Conservation (phyloP, 2,329 filamentous ascomycete genomes). For the Passalora sequoiae region DNA sequence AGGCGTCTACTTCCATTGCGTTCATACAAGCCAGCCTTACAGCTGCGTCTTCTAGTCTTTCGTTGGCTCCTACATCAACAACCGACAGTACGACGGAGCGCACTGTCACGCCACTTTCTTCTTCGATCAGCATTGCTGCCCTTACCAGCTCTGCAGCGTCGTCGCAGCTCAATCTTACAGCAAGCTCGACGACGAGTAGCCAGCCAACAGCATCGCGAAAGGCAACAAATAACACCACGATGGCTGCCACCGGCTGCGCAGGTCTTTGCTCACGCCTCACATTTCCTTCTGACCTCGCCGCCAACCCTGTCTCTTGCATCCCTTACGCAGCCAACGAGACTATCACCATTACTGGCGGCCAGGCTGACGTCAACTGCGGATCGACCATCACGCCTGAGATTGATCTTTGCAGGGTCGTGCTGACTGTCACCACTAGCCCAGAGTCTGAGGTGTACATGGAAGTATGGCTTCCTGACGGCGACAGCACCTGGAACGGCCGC, state of each 20-base stretch:
- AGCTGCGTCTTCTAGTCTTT: conserved; percentile 3
- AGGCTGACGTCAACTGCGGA: conserved; percentile 23
- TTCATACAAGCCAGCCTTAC: conserved; percentile 3
- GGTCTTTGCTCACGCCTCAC: conserved; percentile 23
- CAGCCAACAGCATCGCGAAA: conserved; percentile 4
- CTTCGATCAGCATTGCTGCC: background rate
- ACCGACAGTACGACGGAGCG: background rate
- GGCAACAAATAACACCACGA: conserved; percentile 10
- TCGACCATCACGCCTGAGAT: conserved; percentile 23
- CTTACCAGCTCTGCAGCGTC: conserved; percentile 1
- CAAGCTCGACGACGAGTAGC: conserved; percentile 2
- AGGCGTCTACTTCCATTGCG: conserved; percentile 5
- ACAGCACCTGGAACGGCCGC: conserved; percentile 31
- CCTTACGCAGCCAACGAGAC: conserved; percentile 23
- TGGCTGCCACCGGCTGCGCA: conserved; percentile 14
- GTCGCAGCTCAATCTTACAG: background rate
- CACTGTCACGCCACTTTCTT: background rate
- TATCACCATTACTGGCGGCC: conserved; percentile 25
- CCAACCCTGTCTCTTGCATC: conserved; percentile 23
- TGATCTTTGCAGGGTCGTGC: conserved; percentile 39
- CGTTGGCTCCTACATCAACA: background rate
- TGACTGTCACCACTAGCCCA: conserved; percentile 38
- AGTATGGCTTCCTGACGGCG: conserved; percentile 42
- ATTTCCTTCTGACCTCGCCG: conserved; percentile 19
- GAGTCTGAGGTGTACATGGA: conserved; percentile 41